Evolutionary conservation across 164 flowering plant species (phyloP).

Genomic region (Vitis rupestris): DNA sequence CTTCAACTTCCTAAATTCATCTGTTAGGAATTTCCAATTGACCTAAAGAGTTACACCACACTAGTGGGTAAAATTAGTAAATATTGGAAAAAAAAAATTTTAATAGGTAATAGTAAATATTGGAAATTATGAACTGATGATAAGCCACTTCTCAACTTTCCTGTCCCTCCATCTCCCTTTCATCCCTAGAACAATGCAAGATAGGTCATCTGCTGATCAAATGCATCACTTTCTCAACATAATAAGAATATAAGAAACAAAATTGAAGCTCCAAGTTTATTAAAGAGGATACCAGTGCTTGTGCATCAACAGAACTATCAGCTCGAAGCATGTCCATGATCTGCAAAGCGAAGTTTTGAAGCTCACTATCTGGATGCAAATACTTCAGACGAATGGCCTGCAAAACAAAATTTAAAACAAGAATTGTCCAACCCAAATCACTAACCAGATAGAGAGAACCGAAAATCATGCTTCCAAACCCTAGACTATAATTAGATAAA

Average conservation of each 20-base stretch:
- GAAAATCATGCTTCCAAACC: not conserved
- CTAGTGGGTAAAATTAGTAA: too few relatives aligned
- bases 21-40: too few relatives aligned
- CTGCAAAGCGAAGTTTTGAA: constrained; percentile 62
- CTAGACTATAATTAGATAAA: not conserved
- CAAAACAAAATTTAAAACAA: constrained; percentile 12
- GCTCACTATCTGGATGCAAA: constrained; percentile 74
- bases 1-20: too few relatives aligned
- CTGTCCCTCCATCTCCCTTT: not conserved
- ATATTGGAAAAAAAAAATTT: too few relatives aligned
- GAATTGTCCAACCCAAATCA: not conserved
- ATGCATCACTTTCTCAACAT: not conserved
- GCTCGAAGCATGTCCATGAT: constrained; percentile 79
- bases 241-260: not conserved
- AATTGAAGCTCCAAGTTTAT: not conserved
- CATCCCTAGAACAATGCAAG: not conserved
- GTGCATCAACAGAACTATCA: constrained; percentile 70
- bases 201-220: not conserved
- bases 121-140: not conserved
- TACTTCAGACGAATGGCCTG: constrained; percentile 78
- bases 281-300: constrained; percentile 65
- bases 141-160: not conserved
- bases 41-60: too few relatives aligned
- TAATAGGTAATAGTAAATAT: too few relatives aligned
- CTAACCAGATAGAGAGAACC: not conserved